Base-by-base conservation (phyloP, 352 stramenopile genomes). In the Phytopythium boreale region DNA sequence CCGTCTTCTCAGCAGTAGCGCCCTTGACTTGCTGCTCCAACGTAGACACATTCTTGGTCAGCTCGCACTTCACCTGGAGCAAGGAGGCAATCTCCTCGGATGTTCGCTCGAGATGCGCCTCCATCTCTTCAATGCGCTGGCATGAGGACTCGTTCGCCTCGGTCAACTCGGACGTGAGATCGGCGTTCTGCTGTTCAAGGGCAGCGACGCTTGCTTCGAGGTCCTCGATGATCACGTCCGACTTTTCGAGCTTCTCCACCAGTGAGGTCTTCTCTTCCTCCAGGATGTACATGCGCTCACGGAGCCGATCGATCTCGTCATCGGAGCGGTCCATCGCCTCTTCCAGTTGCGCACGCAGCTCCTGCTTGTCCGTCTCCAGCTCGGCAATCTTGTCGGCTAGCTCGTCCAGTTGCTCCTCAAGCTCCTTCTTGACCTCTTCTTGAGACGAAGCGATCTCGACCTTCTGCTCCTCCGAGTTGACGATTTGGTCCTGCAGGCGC, bases 321-420 rank as follows among this genome's bases (percentile, higher is more conserved):
- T 88, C 74, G 1, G 71, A 80, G 47, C 64, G 67, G 27, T 70
- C 68, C 2, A 74, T 64, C 46, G 69, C 70, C 27, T 84, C 70
- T 27, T 82, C 67, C 17, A 82, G 69, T 24, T 61, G 70, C 12
- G 60, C 70, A 39, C 61, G 63, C 43, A 88, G 68, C n/a, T 77
- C 68, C 26, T 82, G 70, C 53, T 85, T 88, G 46, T 87, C 66
- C 15, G 73, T 70, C 58, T 89, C 72, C 17, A 90, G 70, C 61
- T 90, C 79, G 4, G 76, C 75, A 24, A 85, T 86, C 60, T 77
- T 87, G 55, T 84, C 75, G 12, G 79, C 79, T 0, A 90, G 51
- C 43, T 82, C 76, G 20, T 82, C 79, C 12, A 89, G 65, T 56
- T 89, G 80, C 15, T 87, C 78, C 37, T 84, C 72, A 7, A 87